Conservation (phyloP, 805 yeast genomes). For the Cyberlindnera samutprakarnensis region DNA sequence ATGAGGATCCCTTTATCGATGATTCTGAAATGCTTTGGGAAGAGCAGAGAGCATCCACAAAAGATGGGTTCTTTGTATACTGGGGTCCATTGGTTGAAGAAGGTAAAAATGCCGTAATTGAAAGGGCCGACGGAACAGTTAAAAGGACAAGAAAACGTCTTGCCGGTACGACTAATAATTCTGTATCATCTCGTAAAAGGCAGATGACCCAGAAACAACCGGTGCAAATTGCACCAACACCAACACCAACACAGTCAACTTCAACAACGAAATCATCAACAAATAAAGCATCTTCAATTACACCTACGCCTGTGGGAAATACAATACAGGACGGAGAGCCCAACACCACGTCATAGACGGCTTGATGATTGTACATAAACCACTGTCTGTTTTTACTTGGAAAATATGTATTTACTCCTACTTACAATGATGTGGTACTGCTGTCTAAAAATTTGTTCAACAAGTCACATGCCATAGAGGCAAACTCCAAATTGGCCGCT, state of each 20-base stretch:
- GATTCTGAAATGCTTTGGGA: constrained; percentile 90
- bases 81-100: constrained; percentile 84
- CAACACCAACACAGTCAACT: background rate
- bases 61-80: constrained; percentile 92
- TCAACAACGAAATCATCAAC: background rate
- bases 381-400: too few species aligned
- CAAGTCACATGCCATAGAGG: constrained; percentile 8
- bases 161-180: constrained; percentile 2
- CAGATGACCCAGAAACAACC: constrained; percentile 5
- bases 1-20: constrained; percentile 92
- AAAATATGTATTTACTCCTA: too few species aligned
- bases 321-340: too few species aligned
- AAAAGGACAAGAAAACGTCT: constrained; percentile 30
- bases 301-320: too few species aligned
- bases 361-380: too few species aligned
- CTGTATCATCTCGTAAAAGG: constrained; percentile 6
- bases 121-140: constrained; percentile 36
- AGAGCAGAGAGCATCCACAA: constrained; percentile 85
- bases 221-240: constrained; percentile 2
- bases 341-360: too few species aligned
- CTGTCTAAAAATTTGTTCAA: constrained; percentile 1
- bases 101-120: constrained; percentile 39
- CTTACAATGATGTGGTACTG: too few species aligned
- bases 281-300: too few species aligned
- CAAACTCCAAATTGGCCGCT: constrained; percentile 7